These are phyloP conservation scores for Lodderomyces orthopsilosis DNA, from an alignment of 1,139 yeast species.

Conservation along the genomic window DNA sequence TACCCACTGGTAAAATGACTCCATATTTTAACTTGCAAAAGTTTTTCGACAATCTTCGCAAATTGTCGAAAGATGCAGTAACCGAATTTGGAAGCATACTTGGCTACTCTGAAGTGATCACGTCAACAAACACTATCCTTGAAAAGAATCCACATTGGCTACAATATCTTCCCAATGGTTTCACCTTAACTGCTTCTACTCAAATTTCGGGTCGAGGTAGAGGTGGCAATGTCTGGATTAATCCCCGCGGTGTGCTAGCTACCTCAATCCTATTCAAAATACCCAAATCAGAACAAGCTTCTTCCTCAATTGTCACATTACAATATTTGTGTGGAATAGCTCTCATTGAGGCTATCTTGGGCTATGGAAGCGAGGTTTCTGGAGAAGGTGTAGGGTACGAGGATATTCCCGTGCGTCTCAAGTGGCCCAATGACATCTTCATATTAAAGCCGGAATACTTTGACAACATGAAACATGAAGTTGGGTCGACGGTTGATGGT, in stretches of 20 bases:
- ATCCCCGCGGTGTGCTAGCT: constrained; percentile 89
- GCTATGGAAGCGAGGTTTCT: constrained; percentile 49
- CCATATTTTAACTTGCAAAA: constrained; percentile 68
- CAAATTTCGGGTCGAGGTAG: constrained; percentile 94
- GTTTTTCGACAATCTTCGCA: constrained; percentile 51
- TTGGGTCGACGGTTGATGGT: constrained; percentile 37
- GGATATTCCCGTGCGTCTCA: constrained; percentile 74
- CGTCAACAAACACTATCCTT: constrained; percentile 79
- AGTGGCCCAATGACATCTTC: constrained; percentile 97
- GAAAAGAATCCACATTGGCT: constrained; percentile 68
- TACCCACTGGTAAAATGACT: constrained; percentile 52
- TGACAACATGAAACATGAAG: constrained; percentile 25
- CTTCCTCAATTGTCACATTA: constrained; percentile 61
- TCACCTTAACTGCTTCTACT: constrained; percentile 69
- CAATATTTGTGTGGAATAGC: constrained; percentile 89
- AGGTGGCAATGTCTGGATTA: constrained; percentile 94
- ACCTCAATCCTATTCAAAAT: constrained; percentile 68
- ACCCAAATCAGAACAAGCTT: constrained; percentile 42
- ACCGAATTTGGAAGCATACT: constrained; percentile 59
- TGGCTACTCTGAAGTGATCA: constrained; percentile 83
- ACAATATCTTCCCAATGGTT: constrained; percentile 64
- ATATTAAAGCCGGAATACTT: constrained; percentile 63
- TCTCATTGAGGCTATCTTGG: constrained; percentile 69
- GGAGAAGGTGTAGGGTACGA: constrained; percentile 58
- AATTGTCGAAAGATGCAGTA: constrained; percentile 18